Base-by-base conservation (phyloP, 1,284 basidiomycete species). In the Porodaedalea pini region DNA sequence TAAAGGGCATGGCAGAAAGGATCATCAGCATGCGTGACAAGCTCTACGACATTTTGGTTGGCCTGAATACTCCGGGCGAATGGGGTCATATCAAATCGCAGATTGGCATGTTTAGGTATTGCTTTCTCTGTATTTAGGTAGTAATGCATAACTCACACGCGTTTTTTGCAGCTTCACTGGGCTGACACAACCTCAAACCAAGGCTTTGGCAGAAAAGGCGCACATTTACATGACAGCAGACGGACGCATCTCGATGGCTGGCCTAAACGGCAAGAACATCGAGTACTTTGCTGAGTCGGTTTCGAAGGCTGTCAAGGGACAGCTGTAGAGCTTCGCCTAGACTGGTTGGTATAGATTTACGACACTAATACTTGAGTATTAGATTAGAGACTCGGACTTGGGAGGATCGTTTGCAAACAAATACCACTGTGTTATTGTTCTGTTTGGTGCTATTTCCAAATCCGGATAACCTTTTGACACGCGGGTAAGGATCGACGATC, bases 61-160 rank as follows among this genome's bases (percentile, higher is more conserved):
- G 88, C 68, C 78, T 90, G 67, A 83, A 91, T 70, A 98, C 97
- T 43, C 97, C 97, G 4, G 93, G 94, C 25, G 83, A 90, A 63
- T 99, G 97, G 97, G 82, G 84, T 39, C 97, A 99, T 75, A 93
- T 98, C 77, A 95, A 93, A 78, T 90, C 86, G 69, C 94, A 98
- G 73, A 98, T 98, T 65, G 94, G 93, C 74, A 91, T 91, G 92
- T 93, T 92, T 78, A 90, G 88, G 88, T 89, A 68, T 59, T 70
- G 53, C 50, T 61, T 54, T 48, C 32, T 45, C 17, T 15, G 53
- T 44, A 57, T 41, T 68, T 57, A 62, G 52, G 17, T 32, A 54
- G 17, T 48, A 17, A 4, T 25, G 15, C 10, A 1, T 7, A 29
- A 7, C 15, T 15, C 29, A 25, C 23, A 47, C 2, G 4, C 6